Evolutionary conservation across 2,329 filamentous ascomycete genomes (phyloP), one percentile per base, ranked within the genome.

Genomic region (Aspergillus costaricaensis): DNA sequence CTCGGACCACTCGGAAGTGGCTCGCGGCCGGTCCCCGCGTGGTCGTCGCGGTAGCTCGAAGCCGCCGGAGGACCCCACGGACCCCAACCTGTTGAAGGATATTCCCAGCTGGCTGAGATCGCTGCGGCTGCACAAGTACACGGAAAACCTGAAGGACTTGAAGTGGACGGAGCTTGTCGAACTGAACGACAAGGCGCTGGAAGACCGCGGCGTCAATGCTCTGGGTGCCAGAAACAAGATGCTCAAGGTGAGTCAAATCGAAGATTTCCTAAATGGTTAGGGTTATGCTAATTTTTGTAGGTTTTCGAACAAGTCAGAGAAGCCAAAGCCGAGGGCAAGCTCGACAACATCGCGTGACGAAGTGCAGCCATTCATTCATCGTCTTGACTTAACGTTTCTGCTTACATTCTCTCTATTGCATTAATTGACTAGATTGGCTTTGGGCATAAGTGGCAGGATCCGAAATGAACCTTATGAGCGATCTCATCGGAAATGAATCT

Each of bases 51-150:
- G 95, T 66, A 97, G 90, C 82, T 96, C 92, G 47, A 99, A 98
- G 84, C 95, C 95, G 30, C 95, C 95, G 50, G 95, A 99, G 82
- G 95, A 99, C 72, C 95, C 95, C 4, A 98, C 94, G 19, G 95
- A 99, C 76, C 90, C 91, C 15, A 88, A 85, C 44, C 85, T 99
- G 62, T 84, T 99, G 68, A 91, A 96, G 79, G 95, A 99, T 73
- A 97, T 99, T 68, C 94, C 95, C 57, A 90, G 88, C 76, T 99
- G 95, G 95, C 85, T 99, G 71, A 88, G 95, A 74, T 97, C 92
- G 76, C 84, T 98, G 74, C 88, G 95, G 62, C 83, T 99, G 70
- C 95, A 99, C 83, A 99, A 99, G 82, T 99, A 99, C 79, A 99
- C 95, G 9, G 95, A 99, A 68, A 96, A 98, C 69, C 81, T 99